phyloP scores from a whole-genome alignment of 441 rosid genomes.

The Erysimum pusillum region DNA sequence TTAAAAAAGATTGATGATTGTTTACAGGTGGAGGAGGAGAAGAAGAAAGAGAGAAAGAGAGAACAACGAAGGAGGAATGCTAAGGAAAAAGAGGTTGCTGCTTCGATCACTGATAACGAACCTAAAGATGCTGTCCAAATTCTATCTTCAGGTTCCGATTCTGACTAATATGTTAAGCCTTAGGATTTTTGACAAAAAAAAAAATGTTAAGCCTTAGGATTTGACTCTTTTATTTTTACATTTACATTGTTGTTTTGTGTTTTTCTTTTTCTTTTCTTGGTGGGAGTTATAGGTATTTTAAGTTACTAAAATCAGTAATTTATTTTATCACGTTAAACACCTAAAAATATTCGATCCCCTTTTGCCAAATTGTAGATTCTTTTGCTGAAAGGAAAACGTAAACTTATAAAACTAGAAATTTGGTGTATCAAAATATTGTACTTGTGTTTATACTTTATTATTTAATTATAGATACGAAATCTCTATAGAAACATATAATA shows the following conservation, averaged over 20 bases:
- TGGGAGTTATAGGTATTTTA: background rate
- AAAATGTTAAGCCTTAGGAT: background rate
- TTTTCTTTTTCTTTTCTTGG: background rate
- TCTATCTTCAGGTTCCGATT: conserved; percentile 75
- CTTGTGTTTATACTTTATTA: background rate
- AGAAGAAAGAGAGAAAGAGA: conserved; percentile 56
- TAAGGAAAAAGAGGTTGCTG: conserved; percentile 52
- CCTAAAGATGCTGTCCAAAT: conserved; percentile 78
- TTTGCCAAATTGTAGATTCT: background rate
- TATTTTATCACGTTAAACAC: conserved; percentile 1
- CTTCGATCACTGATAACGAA: conserved; percentile 78
- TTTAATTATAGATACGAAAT: background rate
- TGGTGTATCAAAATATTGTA: background rate
- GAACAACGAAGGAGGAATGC: conserved; percentile 50
- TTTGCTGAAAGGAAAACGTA: background rate
- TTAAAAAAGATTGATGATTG: conserved; percentile 26
- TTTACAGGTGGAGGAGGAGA: conserved; percentile 44
- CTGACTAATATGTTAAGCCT: conserved; percentile 50
- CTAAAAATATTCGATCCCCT: background rate
- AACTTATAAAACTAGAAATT: background rate
- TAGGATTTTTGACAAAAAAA: too few species aligned
- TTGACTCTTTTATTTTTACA: background rate
- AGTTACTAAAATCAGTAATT: background rate
- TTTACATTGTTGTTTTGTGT: background rate
- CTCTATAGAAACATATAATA: background rate